phyloP scores from a whole-genome alignment of 2,329 filamentous ascomycete species.

The Aspergillus bombycis region DNA sequence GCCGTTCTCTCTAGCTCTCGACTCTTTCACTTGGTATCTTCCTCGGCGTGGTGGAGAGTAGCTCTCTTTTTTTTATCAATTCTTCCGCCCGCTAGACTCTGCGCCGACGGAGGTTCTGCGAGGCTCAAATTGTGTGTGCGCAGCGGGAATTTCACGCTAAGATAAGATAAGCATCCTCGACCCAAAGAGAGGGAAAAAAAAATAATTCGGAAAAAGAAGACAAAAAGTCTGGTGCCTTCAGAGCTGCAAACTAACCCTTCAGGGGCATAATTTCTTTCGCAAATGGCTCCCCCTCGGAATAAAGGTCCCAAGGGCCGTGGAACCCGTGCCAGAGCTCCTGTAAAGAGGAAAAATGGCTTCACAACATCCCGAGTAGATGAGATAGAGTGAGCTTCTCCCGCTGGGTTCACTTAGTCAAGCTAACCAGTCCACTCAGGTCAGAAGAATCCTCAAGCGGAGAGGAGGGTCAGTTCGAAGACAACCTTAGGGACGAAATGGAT shows the following conservation, averaged over 20 bases:
- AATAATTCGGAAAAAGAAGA: conserved; percentile 1
- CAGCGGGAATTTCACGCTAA: conserved; percentile 51
- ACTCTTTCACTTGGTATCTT: conserved; percentile 28
- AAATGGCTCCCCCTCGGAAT: conserved; percentile 35
- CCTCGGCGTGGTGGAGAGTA: conserved; percentile 37
- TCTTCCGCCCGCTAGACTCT: conserved; percentile 30
- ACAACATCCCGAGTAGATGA: conserved; percentile 43
- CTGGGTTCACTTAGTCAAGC: neutral
- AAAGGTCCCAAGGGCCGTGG: conserved; percentile 35
- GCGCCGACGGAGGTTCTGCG: conserved; percentile 29
- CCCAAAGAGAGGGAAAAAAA: conserved; percentile 19
- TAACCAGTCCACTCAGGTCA: conserved; percentile 26
- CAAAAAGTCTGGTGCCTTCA: neutral
- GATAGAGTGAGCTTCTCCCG: conserved; percentile 36
- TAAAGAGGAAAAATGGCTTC: conserved; percentile 34
- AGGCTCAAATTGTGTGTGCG: conserved; percentile 46
- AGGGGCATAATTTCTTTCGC: neutral
- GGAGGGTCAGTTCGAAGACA: conserved; percentile 43
- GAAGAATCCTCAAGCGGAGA: conserved; percentile 33
- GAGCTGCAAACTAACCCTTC: neutral
- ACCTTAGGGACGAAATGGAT: conserved; percentile 43
- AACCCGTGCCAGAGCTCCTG: conserved; percentile 32
- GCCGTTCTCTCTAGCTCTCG: conserved; percentile 1
- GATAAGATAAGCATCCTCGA: conserved; percentile 46
- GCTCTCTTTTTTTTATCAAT: conserved; percentile 32